Conservation (phyloP, 768 basidiomycete genomes). For the Termitomyces bulborhizus region DNA sequence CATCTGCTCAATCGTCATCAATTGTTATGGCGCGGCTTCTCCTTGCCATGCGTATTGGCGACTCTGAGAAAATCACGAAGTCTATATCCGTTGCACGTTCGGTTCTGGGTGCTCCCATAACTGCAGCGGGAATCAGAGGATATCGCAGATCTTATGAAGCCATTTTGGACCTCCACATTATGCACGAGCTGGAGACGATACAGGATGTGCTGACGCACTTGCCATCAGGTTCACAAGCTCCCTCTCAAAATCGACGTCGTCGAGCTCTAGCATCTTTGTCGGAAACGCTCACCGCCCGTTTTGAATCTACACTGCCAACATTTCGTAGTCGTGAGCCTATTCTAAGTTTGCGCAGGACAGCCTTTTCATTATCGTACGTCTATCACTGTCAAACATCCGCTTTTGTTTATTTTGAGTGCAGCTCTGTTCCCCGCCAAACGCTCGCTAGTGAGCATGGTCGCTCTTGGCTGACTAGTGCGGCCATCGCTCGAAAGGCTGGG, state of each 20-base stretch:
- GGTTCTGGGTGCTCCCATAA: conserved; percentile 73
- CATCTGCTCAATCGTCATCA: conserved; percentile 49
- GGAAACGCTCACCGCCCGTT: conserved; percentile 49
- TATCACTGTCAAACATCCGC: not conserved
- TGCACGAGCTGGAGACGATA: conserved; percentile 80
- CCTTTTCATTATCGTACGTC: conserved; percentile 65
- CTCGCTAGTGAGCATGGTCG: conserved; percentile 63
- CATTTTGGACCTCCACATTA: conserved; percentile 75
- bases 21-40: conserved; percentile 75
- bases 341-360: conserved; percentile 83
- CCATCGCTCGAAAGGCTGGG: conserved; percentile 91
- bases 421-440: conserved; percentile 28
- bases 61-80: conserved; percentile 37
- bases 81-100: conserved; percentile 61
- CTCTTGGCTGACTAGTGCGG: conserved; percentile 91
- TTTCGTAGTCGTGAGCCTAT: conserved; percentile 87
- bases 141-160: conserved; percentile 88
- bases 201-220: conserved; percentile 35
- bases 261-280: conserved; percentile 39
- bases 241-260: conserved; percentile 25
- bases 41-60: conserved; percentile 64
- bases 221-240: conserved; percentile 31
- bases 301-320: conserved; percentile 76
- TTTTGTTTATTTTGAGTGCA: conserved; percentile 12
- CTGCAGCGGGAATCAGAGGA: conserved; percentile 70